These are phyloP conservation scores for Cryphonectria parasitica DNA, from an alignment of 2,329 filamentous ascomycete genomes.

Conservation along the genomic window DNA sequence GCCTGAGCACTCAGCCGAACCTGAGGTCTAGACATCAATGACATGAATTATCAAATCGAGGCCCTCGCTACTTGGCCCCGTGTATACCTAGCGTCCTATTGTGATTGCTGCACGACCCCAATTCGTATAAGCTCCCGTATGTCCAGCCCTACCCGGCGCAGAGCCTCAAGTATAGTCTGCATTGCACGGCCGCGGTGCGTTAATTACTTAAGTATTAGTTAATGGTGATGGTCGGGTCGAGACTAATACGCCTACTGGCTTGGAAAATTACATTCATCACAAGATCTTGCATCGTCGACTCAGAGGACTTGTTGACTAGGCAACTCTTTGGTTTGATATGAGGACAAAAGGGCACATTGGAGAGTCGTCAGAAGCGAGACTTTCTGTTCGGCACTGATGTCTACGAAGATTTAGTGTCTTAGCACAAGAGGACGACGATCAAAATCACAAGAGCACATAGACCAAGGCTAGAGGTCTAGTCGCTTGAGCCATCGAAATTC, in stretches of 20 bases:
- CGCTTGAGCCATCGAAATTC: not conserved
- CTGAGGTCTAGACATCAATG: not conserved
- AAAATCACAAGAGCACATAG: not conserved
- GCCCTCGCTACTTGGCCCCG: not conserved
- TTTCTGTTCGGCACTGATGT: not conserved
- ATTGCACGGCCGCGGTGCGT: too few relatives aligned
- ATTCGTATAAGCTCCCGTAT: not conserved
- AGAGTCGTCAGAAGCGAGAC: not conserved
- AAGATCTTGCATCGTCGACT: not conserved
- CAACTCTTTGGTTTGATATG: not conserved
- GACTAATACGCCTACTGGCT: not conserved
- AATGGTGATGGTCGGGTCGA: not conserved
- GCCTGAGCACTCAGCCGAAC: not conserved
- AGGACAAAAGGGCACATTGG: not conserved
- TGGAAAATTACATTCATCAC: not conserved
- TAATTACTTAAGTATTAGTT: not conserved
- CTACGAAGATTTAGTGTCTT: not conserved
- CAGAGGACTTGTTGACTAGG: not conserved
- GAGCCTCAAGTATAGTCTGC: not conserved
- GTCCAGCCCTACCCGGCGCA: not conserved
- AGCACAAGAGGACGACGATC: not conserved
- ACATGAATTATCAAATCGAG: not conserved
- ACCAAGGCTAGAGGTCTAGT: not conserved
- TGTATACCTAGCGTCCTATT: not conserved
- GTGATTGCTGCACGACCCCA: not conserved